phyloP scores from a whole-genome alignment of 306 rosid genomes.

The Castanea crenata region DNA sequence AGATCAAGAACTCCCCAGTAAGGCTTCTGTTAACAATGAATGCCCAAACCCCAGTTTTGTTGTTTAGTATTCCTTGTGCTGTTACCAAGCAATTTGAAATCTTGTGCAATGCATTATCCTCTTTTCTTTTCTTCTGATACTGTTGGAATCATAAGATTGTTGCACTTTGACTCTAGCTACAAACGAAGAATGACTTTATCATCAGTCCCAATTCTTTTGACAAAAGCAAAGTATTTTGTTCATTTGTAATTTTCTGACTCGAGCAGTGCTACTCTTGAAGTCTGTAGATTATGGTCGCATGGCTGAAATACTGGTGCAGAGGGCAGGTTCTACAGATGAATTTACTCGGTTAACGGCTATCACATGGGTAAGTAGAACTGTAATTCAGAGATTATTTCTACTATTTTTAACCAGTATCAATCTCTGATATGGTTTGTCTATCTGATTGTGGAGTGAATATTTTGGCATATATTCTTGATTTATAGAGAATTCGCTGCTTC shows the following conservation, averaged over 20 bases:
- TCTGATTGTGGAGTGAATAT: too few relatives aligned
- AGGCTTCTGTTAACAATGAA: constrained; percentile 39
- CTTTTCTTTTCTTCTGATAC: background rate
- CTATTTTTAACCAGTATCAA: too few relatives aligned
- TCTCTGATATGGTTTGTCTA: too few relatives aligned
- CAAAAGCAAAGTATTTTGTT: constrained; percentile 53
- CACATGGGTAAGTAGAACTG: constrained; percentile 73
- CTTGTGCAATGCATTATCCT: constrained; percentile 11
- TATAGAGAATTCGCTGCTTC: too few relatives aligned
- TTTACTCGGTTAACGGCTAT: constrained; percentile 94
- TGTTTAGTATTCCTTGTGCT: constrained; percentile 1
- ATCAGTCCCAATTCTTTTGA: constrained; percentile 30
- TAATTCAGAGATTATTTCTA: constrained; percentile 4
- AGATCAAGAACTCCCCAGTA: constrained; percentile 99
- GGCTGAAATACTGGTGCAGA: constrained; percentile 97
- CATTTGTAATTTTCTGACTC: constrained; percentile 95
- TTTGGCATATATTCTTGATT: too few relatives aligned
- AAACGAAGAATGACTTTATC: constrained; percentile 21
- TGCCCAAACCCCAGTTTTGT: background rate
- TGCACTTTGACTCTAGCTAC: background rate
- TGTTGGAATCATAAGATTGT: background rate
- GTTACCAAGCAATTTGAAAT: background rate
- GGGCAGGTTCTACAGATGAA: constrained; percentile 86
- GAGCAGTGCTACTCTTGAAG: constrained; percentile 99
- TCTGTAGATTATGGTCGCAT: constrained; percentile 99